Conservation (phyloP, 1,284 basidiomycete species). For the Golubevia sp. region DNA sequence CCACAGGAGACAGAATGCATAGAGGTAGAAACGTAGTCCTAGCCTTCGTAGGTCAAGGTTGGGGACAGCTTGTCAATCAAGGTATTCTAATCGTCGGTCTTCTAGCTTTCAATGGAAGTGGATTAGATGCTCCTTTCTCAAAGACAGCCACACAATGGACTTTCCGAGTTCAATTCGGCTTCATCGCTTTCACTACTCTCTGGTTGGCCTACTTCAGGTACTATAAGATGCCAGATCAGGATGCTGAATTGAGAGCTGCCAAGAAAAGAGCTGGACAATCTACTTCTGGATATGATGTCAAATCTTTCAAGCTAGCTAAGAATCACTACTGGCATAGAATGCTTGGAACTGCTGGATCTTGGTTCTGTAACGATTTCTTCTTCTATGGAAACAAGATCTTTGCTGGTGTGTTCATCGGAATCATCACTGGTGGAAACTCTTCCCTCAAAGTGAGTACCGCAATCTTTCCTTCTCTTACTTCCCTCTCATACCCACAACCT, state of each 20-base stretch:
- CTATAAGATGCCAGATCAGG: constrained; percentile 63
- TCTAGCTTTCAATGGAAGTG: constrained; percentile 65
- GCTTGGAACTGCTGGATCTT: constrained; percentile 65
- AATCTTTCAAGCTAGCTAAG: constrained; percentile 65
- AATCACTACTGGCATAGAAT: constrained; percentile 66
- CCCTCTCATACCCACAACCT: no score
- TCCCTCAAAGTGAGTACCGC: no score
- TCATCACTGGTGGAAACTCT: constrained; percentile 62
- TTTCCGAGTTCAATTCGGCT: constrained; percentile 66
- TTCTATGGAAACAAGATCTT: constrained; percentile 64
- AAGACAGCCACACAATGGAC: constrained; percentile 65
- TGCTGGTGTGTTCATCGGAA: constrained; percentile 53
- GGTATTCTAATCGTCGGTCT: constrained; percentile 65
- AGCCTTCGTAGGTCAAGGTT: constrained; percentile 67
- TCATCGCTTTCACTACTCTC: constrained; percentile 65
- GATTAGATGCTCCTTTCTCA: constrained; percentile 62
- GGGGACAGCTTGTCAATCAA: constrained; percentile 68
- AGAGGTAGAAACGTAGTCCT: constrained; percentile 67
- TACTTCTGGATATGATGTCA: constrained; percentile 65
- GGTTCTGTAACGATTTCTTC: constrained; percentile 67
- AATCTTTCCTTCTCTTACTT: no score
- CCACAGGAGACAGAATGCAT: constrained; percentile 66
- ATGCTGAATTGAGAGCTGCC: constrained; percentile 61
- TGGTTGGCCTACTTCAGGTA: constrained; percentile 67
- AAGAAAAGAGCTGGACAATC: constrained; percentile 63